These are phyloP conservation scores for Mycosphaerelloides madeirae DNA, from an alignment of 2,329 filamentous ascomycete genomes.

Conservation along the genomic window DNA sequence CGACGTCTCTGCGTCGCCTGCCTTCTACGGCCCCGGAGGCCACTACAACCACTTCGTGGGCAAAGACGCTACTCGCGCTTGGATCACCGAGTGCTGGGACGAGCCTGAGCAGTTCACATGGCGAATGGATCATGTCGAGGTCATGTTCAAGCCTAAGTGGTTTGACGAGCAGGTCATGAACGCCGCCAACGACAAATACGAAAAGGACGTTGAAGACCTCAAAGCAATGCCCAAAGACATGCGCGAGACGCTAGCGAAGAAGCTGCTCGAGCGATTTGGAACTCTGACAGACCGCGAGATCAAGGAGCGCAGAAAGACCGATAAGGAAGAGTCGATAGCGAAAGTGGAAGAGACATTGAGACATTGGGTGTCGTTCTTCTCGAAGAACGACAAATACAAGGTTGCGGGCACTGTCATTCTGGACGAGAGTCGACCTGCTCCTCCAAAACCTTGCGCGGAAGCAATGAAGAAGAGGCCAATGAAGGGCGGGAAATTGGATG, in stretches of 20 bases:
- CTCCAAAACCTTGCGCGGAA: constrained; percentile 24
- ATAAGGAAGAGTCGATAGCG: constrained; percentile 49
- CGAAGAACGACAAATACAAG: constrained; percentile 23
- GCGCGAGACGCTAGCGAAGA: constrained; percentile 23
- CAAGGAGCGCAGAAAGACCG: constrained; percentile 18
- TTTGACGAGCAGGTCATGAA: constrained; percentile 25
- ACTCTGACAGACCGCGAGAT: constrained; percentile 16
- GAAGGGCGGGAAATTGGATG: constrained; percentile 28
- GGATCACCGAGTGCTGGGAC: constrained; percentile 32
- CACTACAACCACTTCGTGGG: constrained; percentile 30
- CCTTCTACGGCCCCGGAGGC: constrained; percentile 30
- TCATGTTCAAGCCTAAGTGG: constrained; percentile 27
- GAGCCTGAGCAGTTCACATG: constrained; percentile 24
- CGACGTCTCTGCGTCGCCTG: constrained; percentile 27
- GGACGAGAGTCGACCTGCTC: constrained; percentile 17
- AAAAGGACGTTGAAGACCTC: constrained; percentile 16
- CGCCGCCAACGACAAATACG: constrained; percentile 15
- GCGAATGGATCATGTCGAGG: constrained; percentile 24
- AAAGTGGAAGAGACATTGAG: constrained; percentile 60
- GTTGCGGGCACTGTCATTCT: constrained; percentile 22
- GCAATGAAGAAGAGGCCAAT: constrained; percentile 30
- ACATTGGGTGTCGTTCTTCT: constrained; percentile 53
- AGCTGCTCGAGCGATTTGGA: constrained; percentile 25
- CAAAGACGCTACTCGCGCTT: constrained; percentile 28
- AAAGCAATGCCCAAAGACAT: constrained; percentile 19